These are phyloP conservation scores for Taphrina pruni DNA, from an alignment of 1,139 yeast genomes.

Conservation along the genomic window DNA sequence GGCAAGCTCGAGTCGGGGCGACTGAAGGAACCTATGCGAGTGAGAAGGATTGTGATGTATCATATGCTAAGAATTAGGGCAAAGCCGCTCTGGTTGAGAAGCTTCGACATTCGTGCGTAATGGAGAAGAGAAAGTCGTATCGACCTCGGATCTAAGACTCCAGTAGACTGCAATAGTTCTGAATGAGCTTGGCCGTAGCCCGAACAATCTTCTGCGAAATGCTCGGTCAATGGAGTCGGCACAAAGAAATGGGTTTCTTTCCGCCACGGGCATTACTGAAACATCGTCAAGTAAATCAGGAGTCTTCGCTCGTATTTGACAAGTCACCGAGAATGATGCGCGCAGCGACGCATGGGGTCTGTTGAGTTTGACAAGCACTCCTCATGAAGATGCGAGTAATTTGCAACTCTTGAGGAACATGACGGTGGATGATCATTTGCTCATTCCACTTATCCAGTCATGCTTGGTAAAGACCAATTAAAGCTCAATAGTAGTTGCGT, in stretches of 20 bases:
- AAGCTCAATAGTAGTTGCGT: no score
- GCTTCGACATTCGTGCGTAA: constrained; percentile 59
- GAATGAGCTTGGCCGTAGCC: constrained; percentile 53
- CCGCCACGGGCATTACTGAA: background rate
- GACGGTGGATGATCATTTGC: no score
- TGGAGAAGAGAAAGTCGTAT: constrained; percentile 57
- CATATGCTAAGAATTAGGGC: constrained; percentile 62
- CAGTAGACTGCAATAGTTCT: constrained; percentile 54
- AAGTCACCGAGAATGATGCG: no score
- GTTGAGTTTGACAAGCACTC: no score
- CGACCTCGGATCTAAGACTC: constrained; percentile 57
- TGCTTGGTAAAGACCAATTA: no score
- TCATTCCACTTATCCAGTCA: no score
- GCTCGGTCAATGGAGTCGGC: constrained; percentile 52
- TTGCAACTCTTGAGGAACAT: no score
- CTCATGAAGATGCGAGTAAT: no score
- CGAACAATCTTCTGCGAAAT: constrained; percentile 52
- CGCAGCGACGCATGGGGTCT: no score
- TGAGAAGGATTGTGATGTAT: constrained; percentile 59
- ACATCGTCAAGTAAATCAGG: no score
- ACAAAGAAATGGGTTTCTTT: constrained; percentile 49
- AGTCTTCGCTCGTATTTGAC: no score
- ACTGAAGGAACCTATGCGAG: constrained; percentile 58
- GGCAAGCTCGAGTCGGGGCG: constrained; percentile 57
- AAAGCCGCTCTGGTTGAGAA: constrained; percentile 56